Conservation (phyloP, 106 monocot genomes). For the Xerophyta viscosa region DNA sequence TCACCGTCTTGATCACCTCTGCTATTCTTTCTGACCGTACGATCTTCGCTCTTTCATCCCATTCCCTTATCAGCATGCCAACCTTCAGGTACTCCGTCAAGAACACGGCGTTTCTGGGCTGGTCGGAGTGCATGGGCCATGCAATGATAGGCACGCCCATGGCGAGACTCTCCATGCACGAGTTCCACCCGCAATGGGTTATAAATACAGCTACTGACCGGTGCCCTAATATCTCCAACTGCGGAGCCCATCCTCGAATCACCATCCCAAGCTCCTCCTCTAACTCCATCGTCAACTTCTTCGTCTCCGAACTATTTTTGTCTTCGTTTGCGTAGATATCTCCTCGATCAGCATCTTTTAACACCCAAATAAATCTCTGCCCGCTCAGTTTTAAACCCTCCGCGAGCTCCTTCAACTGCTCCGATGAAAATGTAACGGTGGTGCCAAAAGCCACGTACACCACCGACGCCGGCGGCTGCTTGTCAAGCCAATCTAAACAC, state of each 20-base stretch:
- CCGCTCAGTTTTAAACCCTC: not conserved
- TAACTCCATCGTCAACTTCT: not conserved
- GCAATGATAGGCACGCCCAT: constrained; percentile 26
- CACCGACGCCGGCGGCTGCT: constrained; percentile 11
- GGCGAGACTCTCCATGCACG: constrained; percentile 21
- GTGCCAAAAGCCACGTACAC: constrained; percentile 13
- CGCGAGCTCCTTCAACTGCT: constrained; percentile 1
- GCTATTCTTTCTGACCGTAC: constrained; percentile 11
- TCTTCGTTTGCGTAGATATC: not conserved
- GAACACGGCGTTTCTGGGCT: constrained; percentile 30
- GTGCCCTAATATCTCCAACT: constrained; percentile 15
- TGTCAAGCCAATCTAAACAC: constrained; percentile 13
- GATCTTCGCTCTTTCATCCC: constrained; percentile 17
- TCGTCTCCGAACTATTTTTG: not conserved
- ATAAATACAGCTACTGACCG: constrained; percentile 25
- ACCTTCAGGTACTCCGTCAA: constrained; percentile 20
- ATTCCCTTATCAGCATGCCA: constrained; percentile 24
- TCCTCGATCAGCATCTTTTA: constrained; percentile 7
- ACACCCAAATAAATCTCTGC: constrained; percentile 11
- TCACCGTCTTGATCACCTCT: constrained; percentile 17
- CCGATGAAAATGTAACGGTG: not conserved
- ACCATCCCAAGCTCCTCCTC: constrained; percentile 3
- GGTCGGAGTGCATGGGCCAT: constrained; percentile 51
- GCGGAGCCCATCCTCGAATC: constrained; percentile 12
- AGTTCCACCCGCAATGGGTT: constrained; percentile 49